Percentiles rank a stretch among this genome's conserved stretches.
phyloP scores from a whole-genome alignment of 495 filamentous ascomycete genomes.

The Neurospora hispaniola region DNA sequence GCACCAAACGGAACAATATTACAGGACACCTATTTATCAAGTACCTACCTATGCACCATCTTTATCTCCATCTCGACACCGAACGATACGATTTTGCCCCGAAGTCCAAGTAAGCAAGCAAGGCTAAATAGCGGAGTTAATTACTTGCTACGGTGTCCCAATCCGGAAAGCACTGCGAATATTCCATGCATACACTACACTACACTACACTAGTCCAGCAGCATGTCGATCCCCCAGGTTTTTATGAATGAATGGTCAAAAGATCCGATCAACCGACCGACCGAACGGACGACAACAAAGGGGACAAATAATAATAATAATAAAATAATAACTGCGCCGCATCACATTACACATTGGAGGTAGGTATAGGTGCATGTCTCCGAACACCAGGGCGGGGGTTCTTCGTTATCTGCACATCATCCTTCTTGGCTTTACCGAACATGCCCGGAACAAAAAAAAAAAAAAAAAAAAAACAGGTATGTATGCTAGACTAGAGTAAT shows the following conservation, averaged over 20 bases:
- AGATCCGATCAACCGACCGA: background rate
- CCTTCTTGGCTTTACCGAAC: background rate
- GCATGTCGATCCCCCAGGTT: background rate
- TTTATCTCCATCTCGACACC: too few species aligned
- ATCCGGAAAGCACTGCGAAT: background rate
- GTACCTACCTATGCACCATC: too few species aligned
- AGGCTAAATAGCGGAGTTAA: background rate
- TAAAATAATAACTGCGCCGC: background rate
- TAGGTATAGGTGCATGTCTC: background rate
- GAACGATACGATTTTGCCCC: too few species aligned
- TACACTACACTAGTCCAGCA: too few species aligned
- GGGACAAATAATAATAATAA: too few species aligned
- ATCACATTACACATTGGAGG: background rate
- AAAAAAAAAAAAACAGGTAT: too few species aligned
- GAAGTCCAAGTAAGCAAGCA: background rate
- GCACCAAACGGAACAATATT: too few species aligned
- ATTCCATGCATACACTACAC: background rate
- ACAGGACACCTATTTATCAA: too few species aligned
- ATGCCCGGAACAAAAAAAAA: background rate
- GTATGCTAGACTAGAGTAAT: background rate
- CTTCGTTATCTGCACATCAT: background rate
- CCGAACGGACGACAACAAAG: background rate
- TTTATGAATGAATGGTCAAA: too few species aligned
- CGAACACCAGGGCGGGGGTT: background rate
- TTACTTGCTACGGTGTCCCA: background rate